Conservation (phyloP, 2,329 filamentous ascomycete species). For the Apiospora malaysiana region DNA sequence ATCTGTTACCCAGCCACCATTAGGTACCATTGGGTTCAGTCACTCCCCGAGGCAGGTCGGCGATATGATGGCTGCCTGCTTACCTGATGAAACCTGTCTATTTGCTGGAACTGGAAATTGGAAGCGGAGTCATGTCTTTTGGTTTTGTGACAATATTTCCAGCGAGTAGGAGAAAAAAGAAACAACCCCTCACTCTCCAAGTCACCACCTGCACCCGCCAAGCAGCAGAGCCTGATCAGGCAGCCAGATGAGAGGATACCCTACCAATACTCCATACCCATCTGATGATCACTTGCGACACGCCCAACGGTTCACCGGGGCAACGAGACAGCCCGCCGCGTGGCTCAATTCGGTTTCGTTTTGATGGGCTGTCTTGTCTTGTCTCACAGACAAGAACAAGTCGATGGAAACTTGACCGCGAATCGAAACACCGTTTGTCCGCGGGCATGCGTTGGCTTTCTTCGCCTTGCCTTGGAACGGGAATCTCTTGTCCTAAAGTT, state of each 20-base stretch:
- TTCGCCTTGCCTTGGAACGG: neutral
- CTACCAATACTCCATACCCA: neutral
- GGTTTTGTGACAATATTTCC: neutral
- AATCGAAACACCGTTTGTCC: neutral
- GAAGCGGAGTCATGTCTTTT: conserved; percentile 11
- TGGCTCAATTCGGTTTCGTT: neutral
- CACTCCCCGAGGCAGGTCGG: neutral
- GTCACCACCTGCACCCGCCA: neutral
- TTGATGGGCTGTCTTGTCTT: neutral
- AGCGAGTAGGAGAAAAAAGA: neutral
- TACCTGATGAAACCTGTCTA: neutral
- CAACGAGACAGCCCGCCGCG: conserved; percentile 6
- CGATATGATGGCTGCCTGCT: neutral
- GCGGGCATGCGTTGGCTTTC: no score
- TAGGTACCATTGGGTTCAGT: conserved; percentile 12
- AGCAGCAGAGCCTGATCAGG: conserved; percentile 19
- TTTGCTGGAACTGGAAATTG: conserved; percentile 20
- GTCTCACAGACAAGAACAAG: neutral
- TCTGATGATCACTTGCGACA: conserved; percentile 14
- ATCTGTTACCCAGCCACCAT: neutral
- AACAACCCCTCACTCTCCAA: neutral
- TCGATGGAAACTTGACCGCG: neutral
- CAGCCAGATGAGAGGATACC: conserved; percentile 12
- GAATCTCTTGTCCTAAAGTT: neutral
- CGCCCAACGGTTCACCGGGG: conserved; percentile 16